Percentiles rank a stretch among this genome's conserved stretches.
Conservation (phyloP, 345 rosid genomes). For the Aquilaria yunnanensis region DNA sequence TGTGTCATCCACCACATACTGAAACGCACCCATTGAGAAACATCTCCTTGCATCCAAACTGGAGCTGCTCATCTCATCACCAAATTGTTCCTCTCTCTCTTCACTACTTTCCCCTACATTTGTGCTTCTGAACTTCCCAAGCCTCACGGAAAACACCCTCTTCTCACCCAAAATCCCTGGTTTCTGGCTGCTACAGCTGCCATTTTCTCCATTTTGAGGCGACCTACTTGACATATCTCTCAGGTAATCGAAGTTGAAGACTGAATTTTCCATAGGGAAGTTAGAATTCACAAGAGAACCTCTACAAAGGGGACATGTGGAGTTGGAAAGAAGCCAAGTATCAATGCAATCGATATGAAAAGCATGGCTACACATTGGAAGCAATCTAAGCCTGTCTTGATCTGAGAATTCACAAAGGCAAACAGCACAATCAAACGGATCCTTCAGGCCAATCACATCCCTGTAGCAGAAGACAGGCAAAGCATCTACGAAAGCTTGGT, state of each 20-base stretch:
- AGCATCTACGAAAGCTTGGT: conserved; percentile 61
- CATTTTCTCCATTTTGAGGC: conserved; percentile 25
- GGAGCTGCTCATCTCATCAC: conserved; percentile 34
- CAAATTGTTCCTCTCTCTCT: conserved; percentile 20
- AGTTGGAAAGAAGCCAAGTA: conserved; percentile 79
- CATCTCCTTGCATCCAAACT: conserved; percentile 57
- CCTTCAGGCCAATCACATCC: conserved; percentile 54
- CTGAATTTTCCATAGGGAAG: conserved; percentile 14
- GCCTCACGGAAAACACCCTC: conserved; percentile 52
- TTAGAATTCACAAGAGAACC: conserved; percentile 31
- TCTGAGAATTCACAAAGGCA: conserved; percentile 60
- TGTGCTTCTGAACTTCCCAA: conserved; percentile 49
- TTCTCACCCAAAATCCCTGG: conserved; percentile 9
- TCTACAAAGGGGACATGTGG: conserved; percentile 76
- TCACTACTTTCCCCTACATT: conserved; percentile 23
- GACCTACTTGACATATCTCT: conserved; percentile 19
- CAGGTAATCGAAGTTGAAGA: conserved; percentile 16
- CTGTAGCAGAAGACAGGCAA: conserved; percentile 61
- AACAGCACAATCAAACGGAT: conserved; percentile 75
- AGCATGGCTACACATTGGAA: conserved; percentile 66
- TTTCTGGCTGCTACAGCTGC: conserved; percentile 13
- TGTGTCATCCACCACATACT: conserved; percentile 45
- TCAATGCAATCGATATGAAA: conserved; percentile 68
- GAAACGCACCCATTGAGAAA: conserved; percentile 64
- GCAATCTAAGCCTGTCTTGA: conserved; percentile 53